Evolutionary conservation across 2,329 filamentous ascomycete species (phyloP), one percentile per base, ranked within the genome.

Genomic region (Botrytis aclada): DNA sequence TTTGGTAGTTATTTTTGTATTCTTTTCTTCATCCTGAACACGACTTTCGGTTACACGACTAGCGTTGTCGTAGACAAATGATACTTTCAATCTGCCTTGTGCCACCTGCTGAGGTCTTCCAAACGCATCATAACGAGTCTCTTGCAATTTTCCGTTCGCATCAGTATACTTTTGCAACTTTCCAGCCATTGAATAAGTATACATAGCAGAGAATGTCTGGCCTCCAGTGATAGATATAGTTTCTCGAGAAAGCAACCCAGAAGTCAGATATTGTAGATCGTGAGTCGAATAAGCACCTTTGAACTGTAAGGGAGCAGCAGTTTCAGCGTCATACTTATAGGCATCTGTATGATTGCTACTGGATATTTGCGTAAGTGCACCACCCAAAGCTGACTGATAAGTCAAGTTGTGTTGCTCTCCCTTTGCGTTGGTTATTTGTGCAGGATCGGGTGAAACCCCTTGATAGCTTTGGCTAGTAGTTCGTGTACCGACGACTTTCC

Each of bases 131-230:
- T 71, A 71, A 5, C 29, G 47, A 8, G 51, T 71, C n/a, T 34
- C 45, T 20, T 65, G 69, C 32, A 43, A n/a, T 65, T 45, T 56
- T 4, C 69, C 69, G 29, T 65, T 64, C 37, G 41, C 14, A 45
- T 71, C 60, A 7, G 43, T 65, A 34, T 71, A 71, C 20, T 65
- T 14, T 34, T 71, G 69, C 20, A 71, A 32, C 29, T 43, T 71
- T 56, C 69, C 69, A 1, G 61, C n/a, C 69, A 71, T 71, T 2
- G 60, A 65, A 20, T 65, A 58, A 7, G 18, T 54, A 37, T 71
- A 71, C 12, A 58, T 8, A 18, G 69, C 29, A 45, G n/a, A 25
- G 22, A 58, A 56, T 37, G 6, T n/a, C 32, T 47, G 34, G 32
- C 60, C 61, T 43, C 14, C 60, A 41, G 34, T 71, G 37, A 65